Percentiles rank a stretch among this genome's conserved stretches.
Conservation (phyloP, 148 eudicot genomes). For the Spergularia bocconei region DNA sequence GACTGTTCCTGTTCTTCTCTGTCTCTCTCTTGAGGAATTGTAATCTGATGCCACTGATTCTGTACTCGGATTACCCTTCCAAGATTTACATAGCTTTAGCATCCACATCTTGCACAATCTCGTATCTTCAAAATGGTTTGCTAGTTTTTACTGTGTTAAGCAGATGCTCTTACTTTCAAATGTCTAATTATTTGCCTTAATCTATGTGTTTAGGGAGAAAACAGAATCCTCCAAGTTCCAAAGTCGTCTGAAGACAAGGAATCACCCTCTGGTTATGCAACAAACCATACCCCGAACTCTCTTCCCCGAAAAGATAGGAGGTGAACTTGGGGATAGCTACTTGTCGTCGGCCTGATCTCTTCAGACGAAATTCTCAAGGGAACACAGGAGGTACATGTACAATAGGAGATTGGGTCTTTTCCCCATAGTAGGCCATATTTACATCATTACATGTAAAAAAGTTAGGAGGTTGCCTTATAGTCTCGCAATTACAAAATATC, state of each 20-base stretch:
- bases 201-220: conserved; percentile 26
- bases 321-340: not conserved
- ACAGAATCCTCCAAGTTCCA: conserved; percentile 18
- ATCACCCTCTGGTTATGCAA: not conserved
- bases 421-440: conserved; percentile 1
- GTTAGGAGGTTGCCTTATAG: conserved; percentile 1
- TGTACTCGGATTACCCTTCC: too few relatives aligned
- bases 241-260: conserved; percentile 28
- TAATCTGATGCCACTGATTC: too few relatives aligned
- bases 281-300: conserved; percentile 19
- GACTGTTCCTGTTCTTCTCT: too few relatives aligned
- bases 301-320: conserved; percentile 16
- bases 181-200: conserved; percentile 3
- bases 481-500: not conserved
- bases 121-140: not conserved
- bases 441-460: not conserved
- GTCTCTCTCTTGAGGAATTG: too few relatives aligned
- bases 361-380: not conserved
- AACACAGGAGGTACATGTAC: not conserved
- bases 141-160: not conserved
- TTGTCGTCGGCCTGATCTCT: not conserved
- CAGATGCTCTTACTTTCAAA: not conserved
- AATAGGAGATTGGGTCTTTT: not conserved
- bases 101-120: not conserved
- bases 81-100: too few relatives aligned